Evolutionary conservation across 2,329 filamentous ascomycete species (phyloP).

Genomic region (Botryotinia globosa): DNA sequence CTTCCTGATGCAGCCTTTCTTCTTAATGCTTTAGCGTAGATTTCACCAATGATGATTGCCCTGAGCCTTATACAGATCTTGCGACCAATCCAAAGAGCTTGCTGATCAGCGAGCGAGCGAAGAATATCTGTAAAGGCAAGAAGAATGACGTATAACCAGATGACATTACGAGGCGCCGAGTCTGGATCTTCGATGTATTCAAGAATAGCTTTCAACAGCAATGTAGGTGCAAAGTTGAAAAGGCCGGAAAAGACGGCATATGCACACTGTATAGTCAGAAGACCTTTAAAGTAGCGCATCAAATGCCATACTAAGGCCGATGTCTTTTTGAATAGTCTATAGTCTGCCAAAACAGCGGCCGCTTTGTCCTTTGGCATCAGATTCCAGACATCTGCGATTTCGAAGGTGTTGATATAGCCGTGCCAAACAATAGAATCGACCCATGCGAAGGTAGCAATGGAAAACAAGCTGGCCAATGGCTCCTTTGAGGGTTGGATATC

Average conservation of each 20-base stretch:
- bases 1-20: constrained; percentile 79
- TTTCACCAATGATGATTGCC: constrained; percentile 94
- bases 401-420: constrained; percentile 80
- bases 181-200: constrained; percentile 88
- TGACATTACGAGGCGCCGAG: constrained; percentile 74
- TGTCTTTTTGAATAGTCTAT: constrained; percentile 82
- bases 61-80: constrained; percentile 91
- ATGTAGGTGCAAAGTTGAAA: constrained; percentile 86
- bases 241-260: constrained; percentile 79
- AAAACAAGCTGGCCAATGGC: constrained; percentile 83
- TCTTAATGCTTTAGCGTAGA: constrained; percentile 92
- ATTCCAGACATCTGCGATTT: constrained; percentile 89
- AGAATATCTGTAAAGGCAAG: constrained; percentile 80
- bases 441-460: constrained; percentile 85
- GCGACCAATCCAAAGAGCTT: constrained; percentile 88
- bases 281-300: constrained; percentile 76
- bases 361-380: constrained; percentile 85
- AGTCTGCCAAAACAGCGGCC: constrained; percentile 72
- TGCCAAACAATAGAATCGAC: constrained; percentile 85
- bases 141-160: constrained; percentile 93
- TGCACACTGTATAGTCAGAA: constrained; percentile 70
- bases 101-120: constrained; percentile 70
- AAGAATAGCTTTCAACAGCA: constrained; percentile 86
- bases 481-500: constrained; percentile 84
- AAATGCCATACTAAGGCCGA: constrained; percentile 76